Conservation (phyloP, 1,284 basidiomycete genomes). For the Jaminaea rosea region DNA sequence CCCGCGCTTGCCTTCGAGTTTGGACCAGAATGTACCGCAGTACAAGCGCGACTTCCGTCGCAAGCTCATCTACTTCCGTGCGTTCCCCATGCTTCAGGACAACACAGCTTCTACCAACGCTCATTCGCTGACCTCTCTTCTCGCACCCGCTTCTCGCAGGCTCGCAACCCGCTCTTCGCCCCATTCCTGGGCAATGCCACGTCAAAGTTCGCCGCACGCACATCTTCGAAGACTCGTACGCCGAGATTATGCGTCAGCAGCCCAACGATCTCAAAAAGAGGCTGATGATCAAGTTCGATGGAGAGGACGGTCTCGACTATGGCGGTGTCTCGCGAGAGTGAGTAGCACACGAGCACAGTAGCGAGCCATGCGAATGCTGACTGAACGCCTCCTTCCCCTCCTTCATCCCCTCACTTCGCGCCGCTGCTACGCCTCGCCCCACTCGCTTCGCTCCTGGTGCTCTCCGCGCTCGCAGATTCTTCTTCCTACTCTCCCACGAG, state of each 20-base stretch:
- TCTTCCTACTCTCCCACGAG: conserved; percentile 97
- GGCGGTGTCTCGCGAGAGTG: conserved; percentile 95
- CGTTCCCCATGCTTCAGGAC: too few relatives aligned
- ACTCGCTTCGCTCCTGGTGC: too few relatives aligned
- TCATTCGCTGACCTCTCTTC: too few relatives aligned
- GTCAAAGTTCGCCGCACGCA: conserved; percentile 86
- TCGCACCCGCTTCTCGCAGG: too few relatives aligned
- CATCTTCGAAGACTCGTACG: conserved; percentile 93
- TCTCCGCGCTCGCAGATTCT: too few relatives aligned
- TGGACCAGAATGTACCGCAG: conserved; percentile 92
- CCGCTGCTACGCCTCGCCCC: too few relatives aligned
- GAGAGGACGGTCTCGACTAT: conserved; percentile 95
- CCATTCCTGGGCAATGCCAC: conserved; percentile 77
- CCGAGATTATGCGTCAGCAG: conserved; percentile 86
- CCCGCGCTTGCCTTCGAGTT: conserved; percentile 65
- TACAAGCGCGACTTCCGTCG: conserved; percentile 98
- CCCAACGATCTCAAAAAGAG: conserved; percentile 93
- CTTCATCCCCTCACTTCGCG: too few relatives aligned
- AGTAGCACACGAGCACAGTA: too few relatives aligned
- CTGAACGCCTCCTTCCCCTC: too few relatives aligned
- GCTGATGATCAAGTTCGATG: conserved; percentile 97
- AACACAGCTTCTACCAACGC: too few relatives aligned
- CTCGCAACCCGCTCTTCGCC: conserved; percentile 88
- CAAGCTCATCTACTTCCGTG: conserved; percentile 98
- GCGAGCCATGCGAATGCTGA: too few relatives aligned